Evolutionary conservation across 2,329 filamentous ascomycete species (phyloP), one percentile per base, ranked within the genome.

Genomic region (Alternaria sp.): DNA sequence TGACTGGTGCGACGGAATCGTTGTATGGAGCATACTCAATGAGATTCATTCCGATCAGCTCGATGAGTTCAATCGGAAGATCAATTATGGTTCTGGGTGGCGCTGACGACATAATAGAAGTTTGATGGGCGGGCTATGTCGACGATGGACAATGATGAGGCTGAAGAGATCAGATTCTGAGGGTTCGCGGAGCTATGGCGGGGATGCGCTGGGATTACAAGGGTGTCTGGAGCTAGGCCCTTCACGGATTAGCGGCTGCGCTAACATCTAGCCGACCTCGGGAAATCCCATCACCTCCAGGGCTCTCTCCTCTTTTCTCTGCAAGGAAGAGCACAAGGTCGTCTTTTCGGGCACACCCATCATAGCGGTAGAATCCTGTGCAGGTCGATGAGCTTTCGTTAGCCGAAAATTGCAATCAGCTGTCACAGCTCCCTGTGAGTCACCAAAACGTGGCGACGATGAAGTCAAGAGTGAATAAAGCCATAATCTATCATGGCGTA

Each of bases 61-160:
- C 36, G 36, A 40, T 40, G 9, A 40, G 36, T 40, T 40, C 36
- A 1, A 6, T 40, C 32, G 32, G 32, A 36, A 40, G 36, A 40
- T 40, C 36, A 40, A 40, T 40, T 11, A 17, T 11, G 36, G 36
- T 40, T 40, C n/a, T 40, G n/a, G n/a, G 36, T 11, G 36, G n/a
- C 36, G 36, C 36, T 40, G 36, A 40, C 36, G 36, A 40, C n/a
- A 40, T 40, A 40, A 10, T 40, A 1, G 0, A 10, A 17, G 0
- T 40, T 11, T 0, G 0, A n/a, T 40, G 36, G n/a, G 15, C 36
- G n/a, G n/a, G 0, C 36, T 17, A 40, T 40, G 0, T 40, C n/a
- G 36, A 40, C 36, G 2, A 17, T 17, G 36, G 4, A 40, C 36
- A 17, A 40, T 40, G 0, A 40, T 40, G n/a, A 40, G 36, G 36